These are phyloP conservation scores for Malassezia arunalokei DNA, from an alignment of 1,284 basidiomycete species.

Conservation along the genomic window DNA sequence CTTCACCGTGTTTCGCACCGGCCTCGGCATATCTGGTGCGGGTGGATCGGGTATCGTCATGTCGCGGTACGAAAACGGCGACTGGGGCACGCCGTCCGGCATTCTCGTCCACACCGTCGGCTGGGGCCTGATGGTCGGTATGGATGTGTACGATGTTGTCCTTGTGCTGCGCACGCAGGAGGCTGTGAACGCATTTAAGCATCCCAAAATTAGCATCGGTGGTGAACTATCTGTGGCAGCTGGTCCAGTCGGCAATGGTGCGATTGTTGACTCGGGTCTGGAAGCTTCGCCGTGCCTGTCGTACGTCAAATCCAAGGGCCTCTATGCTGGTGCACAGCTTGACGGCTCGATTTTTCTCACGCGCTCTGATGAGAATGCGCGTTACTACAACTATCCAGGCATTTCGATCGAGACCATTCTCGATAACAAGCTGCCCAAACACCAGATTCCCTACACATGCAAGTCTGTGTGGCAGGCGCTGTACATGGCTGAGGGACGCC, in stretches of 20 bases:
- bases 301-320: constrained; percentile 45
- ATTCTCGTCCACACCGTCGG: constrained; percentile 42
- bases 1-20: constrained; percentile 42
- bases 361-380: constrained; percentile 33
- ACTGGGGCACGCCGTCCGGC: constrained; percentile 42
- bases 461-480: constrained; percentile 37
- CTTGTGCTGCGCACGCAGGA: constrained; percentile 41
- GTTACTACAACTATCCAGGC: constrained; percentile 30
- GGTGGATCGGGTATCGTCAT: constrained; percentile 43
- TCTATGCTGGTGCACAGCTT: constrained; percentile 43
- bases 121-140: constrained; percentile 39
- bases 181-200: constrained; percentile 36
- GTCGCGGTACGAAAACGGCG: constrained; percentile 35
- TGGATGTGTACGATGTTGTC: constrained; percentile 47
- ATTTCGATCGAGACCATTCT: constrained; percentile 24
- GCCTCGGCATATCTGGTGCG: constrained; percentile 25
- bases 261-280: constrained; percentile 34
- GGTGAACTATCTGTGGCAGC: constrained; percentile 36
- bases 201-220: constrained; percentile 40
- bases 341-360: constrained; percentile 41
- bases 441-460: constrained; percentile 20
- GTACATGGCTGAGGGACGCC: constrained; percentile 34
- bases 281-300: constrained; percentile 39
- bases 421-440: constrained; percentile 19
- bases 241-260: constrained; percentile 47